Conservation (phyloP, 495 filamentous ascomycete species). For the Lasiosphaeria miniovina region DNA sequence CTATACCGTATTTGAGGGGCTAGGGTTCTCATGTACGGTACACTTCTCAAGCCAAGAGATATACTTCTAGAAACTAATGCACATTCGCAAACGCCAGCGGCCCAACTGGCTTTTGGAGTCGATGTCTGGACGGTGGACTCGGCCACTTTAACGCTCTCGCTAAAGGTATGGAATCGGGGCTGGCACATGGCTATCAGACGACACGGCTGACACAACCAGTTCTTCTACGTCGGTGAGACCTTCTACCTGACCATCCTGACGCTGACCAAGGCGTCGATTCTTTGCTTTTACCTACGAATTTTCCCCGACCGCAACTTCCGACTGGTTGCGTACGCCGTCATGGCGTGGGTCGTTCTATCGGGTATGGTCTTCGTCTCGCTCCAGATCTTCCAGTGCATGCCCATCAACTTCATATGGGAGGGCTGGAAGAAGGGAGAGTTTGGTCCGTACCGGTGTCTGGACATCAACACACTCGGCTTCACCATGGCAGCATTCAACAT, state of each 20-base stretch:
- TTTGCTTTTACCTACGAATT: constrained; percentile 52
- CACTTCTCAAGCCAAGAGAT: not conserved
- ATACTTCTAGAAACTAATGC: not conserved
- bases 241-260: constrained; percentile 41
- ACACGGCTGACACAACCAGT: constrained; percentile 19
- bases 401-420: constrained; percentile 37
- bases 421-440: constrained; percentile 34
- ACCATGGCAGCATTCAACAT: constrained; percentile 36
- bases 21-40: constrained; percentile 11
- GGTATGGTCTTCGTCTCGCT: constrained; percentile 32
- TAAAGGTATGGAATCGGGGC: constrained; percentile 16
- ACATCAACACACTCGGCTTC: constrained; percentile 35
- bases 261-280: constrained; percentile 48
- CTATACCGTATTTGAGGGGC: constrained; percentile 12
- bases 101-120: constrained; percentile 18
- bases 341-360: constrained; percentile 33
- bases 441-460: constrained; percentile 31
- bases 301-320: constrained; percentile 44
- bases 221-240: constrained; percentile 38
- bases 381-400: constrained; percentile 43
- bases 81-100: constrained; percentile 9
- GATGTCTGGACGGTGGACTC: constrained; percentile 26
- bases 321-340: constrained; percentile 30
- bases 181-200: not conserved
- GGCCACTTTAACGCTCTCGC: constrained; percentile 6